Percentiles rank a stretch among this genome's conserved stretches.
Conservation (phyloP, 495 filamentous ascomycete genomes). For the Penicillium macrosclerotiorum region DNA sequence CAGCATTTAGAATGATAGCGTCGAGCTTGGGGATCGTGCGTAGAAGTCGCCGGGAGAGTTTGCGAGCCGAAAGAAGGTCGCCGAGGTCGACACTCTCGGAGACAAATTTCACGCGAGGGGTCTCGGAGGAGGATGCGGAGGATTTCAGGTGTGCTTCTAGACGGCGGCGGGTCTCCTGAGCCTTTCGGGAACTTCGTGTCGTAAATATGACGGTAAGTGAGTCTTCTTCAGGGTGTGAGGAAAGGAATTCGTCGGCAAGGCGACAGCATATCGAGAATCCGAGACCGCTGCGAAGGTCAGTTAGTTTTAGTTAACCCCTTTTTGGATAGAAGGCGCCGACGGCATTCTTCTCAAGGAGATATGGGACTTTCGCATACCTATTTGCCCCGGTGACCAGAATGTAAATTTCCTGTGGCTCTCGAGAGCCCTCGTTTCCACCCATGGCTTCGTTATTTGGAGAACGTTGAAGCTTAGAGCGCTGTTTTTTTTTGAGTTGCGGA, state of each 20-base stretch:
- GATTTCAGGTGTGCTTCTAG: conserved; percentile 39
- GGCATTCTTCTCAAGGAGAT: not conserved
- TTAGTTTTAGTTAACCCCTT: not conserved
- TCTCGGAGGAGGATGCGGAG: conserved; percentile 18
- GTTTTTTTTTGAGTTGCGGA: conserved; percentile 3
- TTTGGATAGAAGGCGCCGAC: not conserved
- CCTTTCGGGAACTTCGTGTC: conserved; percentile 48
- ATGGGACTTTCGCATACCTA: conserved; percentile 29
- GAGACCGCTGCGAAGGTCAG: conserved; percentile 63
- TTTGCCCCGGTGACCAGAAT: conserved; percentile 53
- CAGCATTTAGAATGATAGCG: conserved; percentile 81
- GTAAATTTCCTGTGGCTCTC: conserved; percentile 23
- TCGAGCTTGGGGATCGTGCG: conserved; percentile 66
- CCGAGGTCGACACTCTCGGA: conserved; percentile 56
- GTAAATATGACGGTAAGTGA: conserved; percentile 56
- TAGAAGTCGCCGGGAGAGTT: conserved; percentile 47
- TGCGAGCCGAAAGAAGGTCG: conserved; percentile 53
- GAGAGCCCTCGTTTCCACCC: conserved; percentile 6
- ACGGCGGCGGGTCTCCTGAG: conserved; percentile 37
- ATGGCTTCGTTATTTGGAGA: conserved; percentile 12
- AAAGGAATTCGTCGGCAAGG: conserved; percentile 87
- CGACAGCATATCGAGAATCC: conserved; percentile 84
- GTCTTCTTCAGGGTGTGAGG: conserved; percentile 56
- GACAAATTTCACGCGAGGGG: conserved; percentile 43
- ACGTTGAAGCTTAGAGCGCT: no score